Evolutionary conservation across 495 filamentous ascomycete genomes (phyloP).

Genomic region (Aspergillus funiculosus): DNA sequence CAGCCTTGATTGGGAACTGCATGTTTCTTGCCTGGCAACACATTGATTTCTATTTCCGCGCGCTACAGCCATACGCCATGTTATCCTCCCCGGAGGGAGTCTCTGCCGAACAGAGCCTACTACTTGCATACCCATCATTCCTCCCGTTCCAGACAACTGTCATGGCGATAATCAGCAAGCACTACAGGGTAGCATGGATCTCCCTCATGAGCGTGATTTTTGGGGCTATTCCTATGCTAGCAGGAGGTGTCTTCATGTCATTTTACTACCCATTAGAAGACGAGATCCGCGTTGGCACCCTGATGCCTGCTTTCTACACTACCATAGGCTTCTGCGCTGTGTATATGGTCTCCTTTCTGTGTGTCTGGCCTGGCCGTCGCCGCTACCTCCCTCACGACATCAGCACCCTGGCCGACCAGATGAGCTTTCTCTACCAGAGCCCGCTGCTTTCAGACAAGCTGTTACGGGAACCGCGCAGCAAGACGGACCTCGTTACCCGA

Average conservation of each 20-base stretch:
- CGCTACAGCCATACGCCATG: constrained; percentile 68
- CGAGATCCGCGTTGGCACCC: constrained; percentile 60
- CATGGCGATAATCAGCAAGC: constrained; percentile 55
- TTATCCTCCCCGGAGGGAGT: constrained; percentile 55
- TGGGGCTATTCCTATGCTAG: constrained; percentile 64
- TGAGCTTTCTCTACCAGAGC: constrained; percentile 67
- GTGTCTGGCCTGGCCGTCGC: constrained; percentile 49
- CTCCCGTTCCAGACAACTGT: constrained; percentile 58
- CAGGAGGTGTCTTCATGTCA: constrained; percentile 75
- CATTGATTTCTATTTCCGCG: constrained; percentile 68
- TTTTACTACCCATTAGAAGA: constrained; percentile 52
- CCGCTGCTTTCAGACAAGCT: constrained; percentile 61
- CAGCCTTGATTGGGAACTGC: constrained; percentile 65
- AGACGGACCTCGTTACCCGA: constrained; percentile 57
- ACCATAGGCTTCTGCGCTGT: constrained; percentile 61
- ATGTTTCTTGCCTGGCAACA: constrained; percentile 73
- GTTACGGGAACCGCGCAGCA: constrained; percentile 54
- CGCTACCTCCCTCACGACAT: constrained; percentile 66
- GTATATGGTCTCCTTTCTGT: constrained; percentile 58
- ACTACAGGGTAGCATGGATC: constrained; percentile 66
- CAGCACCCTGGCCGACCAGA: constrained; percentile 65
- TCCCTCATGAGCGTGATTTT: constrained; percentile 60
- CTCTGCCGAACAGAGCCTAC: constrained; percentile 59
- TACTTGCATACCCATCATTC: constrained; percentile 65
- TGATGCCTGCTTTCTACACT: constrained; percentile 61